These are phyloP conservation scores for Eragrostis curvula DNA, from an alignment of 176 grass and related monocot genomes.

Conservation along the genomic window DNA sequence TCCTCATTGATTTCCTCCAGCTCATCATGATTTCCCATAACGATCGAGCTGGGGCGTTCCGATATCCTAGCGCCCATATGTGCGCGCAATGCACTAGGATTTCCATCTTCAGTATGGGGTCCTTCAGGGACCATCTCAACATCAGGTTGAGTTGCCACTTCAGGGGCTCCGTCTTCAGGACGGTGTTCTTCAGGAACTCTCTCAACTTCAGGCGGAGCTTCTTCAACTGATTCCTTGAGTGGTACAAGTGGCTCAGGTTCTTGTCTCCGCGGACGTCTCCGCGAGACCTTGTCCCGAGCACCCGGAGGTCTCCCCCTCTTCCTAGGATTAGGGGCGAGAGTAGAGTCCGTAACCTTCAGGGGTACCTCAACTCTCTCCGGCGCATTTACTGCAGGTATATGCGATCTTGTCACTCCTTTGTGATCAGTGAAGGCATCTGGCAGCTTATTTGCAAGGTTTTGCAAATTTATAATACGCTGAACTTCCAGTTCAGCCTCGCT, in stretches of 20 bases:
- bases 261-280: neutral
- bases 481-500: too few relatives aligned
- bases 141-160: neutral
- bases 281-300: neutral
- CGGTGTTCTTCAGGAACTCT: neutral
- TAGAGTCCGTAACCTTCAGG: too few relatives aligned
- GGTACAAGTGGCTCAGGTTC: neutral
- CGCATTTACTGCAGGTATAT: too few relatives aligned
- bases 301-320: too few relatives aligned
- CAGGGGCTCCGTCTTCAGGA: too few relatives aligned
- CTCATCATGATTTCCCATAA: neutral
- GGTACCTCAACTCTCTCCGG: too few relatives aligned
- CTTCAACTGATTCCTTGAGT: neutral
- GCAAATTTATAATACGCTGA: neutral
- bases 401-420: too few relatives aligned
- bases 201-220: neutral
- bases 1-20: too few relatives aligned
- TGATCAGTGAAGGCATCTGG: too few relatives aligned
- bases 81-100: neutral
- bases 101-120: neutral
- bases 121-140: neutral
- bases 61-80: neutral
- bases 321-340: too few relatives aligned
- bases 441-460: too few relatives aligned
- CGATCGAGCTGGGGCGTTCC: neutral